A percentile compares a stretch with the other conserved stretches of the same genome.
Conservation (phyloP, 768 basidiomycete species). For the Mycena galericulata region DNA sequence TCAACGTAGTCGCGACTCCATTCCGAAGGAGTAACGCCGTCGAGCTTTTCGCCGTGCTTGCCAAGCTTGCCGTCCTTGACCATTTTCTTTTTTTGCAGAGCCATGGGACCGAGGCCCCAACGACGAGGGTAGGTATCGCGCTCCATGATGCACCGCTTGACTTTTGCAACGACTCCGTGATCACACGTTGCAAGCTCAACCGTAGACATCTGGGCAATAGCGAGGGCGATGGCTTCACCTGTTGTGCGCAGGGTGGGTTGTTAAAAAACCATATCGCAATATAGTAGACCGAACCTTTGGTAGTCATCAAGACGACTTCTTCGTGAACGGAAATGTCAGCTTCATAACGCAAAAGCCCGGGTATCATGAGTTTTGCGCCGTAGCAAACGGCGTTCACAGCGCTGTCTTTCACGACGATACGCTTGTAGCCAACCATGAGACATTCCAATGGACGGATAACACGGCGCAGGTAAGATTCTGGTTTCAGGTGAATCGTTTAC, state of each 20-base stretch:
- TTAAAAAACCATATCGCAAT: constrained; percentile 14
- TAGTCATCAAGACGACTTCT: constrained; percentile 98
- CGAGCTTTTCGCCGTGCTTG: constrained; percentile 92
- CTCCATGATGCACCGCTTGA: constrained; percentile 99
- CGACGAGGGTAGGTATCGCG: constrained; percentile 97
- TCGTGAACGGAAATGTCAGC: constrained; percentile 94
- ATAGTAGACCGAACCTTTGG: constrained; percentile 73
- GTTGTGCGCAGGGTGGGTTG: constrained; percentile 10
- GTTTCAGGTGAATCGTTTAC: background rate
- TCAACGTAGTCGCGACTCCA: constrained; percentile 97
- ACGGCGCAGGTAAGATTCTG: constrained; percentile 96
- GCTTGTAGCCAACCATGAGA: constrained; percentile 95
- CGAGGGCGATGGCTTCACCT: constrained; percentile 95
- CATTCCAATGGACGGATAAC: constrained; percentile 96
- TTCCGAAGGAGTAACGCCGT: constrained; percentile 87
- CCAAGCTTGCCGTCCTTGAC: constrained; percentile 97
- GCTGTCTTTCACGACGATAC: constrained; percentile 98
- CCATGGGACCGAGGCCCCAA: constrained; percentile 99
- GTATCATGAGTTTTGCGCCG: constrained; percentile 99
- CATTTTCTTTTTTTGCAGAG: constrained; percentile 97
- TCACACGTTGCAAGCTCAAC: constrained; percentile 98
- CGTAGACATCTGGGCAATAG: constrained; percentile 97
- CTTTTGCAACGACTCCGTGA: constrained; percentile 98
- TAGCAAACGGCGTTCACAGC: constrained; percentile 99
- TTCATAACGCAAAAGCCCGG: constrained; percentile 96